Evolutionary conservation across 257 asterid species (phyloP), one percentile per base, ranked within the genome.

Genomic region (Sherardia arvensis): DNA sequence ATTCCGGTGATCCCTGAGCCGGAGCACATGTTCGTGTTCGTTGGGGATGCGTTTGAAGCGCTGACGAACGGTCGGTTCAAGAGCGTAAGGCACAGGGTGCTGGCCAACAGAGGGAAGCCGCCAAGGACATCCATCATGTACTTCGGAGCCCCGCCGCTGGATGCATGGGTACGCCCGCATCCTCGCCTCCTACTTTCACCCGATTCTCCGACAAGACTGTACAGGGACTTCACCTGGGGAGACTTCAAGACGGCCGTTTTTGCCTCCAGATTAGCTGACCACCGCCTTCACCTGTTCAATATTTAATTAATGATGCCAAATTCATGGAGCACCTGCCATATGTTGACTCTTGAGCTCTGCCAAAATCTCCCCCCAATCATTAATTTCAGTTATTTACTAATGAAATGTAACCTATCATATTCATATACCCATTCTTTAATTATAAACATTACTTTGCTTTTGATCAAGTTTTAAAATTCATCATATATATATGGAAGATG

Each of bases 31-130:
- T 86, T 84, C 11, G 84, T 89, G 0, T 84, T 89, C 0, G 89
- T 89, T 0, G 96, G 96, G 0, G 95, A 86, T 11, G 84, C 86
- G 8, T 79, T 87, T 51, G 69, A 83, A 80, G 93, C 87, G 1
- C 7, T 89, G 67, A 89, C 89, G 0, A 89, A 89, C 53, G 96
- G 95, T 43, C 78, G 88, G 64, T 81, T 89, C 55, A 61, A 20
- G 49, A 77, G 93, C 53, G 93, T 83, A 51, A 78, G 95, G 25
- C 96, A 89, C 17, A 73, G 96, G 66, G 96, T 72, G 2, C 11
- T 86, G 33, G 78, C 84, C 1, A 73, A 78, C 53, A 68, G 80
- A 23, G n/a, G 26, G 0, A 81, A 73, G 38, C n/a, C 83, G 0
- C n/a, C 83, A 0, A 74, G 96, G 63, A 79, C 75, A 82, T 88